These are phyloP conservation scores for Tilletia horrida DNA, from an alignment of 1,284 basidiomycete genomes.

Conservation along the genomic window DNA sequence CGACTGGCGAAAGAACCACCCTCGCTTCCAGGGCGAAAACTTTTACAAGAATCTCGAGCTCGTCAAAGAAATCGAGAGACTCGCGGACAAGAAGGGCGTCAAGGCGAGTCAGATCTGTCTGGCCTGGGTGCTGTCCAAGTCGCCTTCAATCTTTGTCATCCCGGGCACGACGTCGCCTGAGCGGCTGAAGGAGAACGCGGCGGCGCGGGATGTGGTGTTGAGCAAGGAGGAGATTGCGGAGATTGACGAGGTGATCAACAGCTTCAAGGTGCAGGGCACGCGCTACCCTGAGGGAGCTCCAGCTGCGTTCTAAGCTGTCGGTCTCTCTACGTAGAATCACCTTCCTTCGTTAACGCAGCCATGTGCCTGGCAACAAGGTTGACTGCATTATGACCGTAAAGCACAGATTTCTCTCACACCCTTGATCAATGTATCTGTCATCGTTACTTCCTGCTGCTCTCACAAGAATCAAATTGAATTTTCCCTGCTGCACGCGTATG, in stretches of 20 bases:
- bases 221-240: conserved; percentile 31
- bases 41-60: conserved; percentile 41
- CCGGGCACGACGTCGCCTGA: conserved; percentile 25
- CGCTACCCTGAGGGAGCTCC: conserved; percentile 29
- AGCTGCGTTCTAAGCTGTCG: conserved; percentile 24
- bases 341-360: no score
- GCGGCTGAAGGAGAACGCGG: conserved; percentile 34
- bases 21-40: conserved; percentile 38
- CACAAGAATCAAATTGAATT: no score
- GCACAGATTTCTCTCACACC: no score
- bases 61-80: conserved; percentile 31
- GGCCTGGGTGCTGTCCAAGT: conserved; percentile 31
- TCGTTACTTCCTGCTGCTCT: no score
- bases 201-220: conserved; percentile 30
- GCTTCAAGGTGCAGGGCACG: conserved; percentile 35
- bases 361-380: no score
- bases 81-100: conserved; percentile 37
- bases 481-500: no score
- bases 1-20: conserved; percentile 38
- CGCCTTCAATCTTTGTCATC: conserved; percentile 23
- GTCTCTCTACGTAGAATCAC: no score
- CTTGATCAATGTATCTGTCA: no score
- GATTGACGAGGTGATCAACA: conserved; percentile 36
- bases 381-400: no score
- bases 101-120: conserved; percentile 37